These are phyloP conservation scores for Eutrema salsugineum DNA, from an alignment of 441 rosid genomes.

Conservation along the genomic window DNA sequence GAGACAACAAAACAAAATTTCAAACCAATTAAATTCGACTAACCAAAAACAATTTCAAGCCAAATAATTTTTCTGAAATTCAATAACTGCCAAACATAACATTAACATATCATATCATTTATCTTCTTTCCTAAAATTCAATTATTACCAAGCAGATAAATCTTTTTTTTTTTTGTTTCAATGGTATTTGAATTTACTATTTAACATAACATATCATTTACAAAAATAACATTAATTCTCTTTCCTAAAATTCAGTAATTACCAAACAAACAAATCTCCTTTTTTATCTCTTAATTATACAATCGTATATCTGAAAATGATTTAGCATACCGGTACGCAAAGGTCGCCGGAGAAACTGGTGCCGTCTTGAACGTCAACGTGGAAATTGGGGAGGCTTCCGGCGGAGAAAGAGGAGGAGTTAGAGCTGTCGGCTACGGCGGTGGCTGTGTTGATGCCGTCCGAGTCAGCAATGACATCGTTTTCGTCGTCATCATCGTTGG, in stretches of 20 bases:
- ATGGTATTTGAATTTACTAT: not conserved
- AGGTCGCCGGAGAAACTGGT: constrained; percentile 71
- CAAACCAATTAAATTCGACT: not conserved
- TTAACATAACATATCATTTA: constrained; percentile 24
- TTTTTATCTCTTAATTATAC: not conserved
- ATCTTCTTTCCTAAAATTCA: not conserved
- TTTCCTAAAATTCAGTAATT: not conserved
- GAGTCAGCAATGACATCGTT: constrained; percentile 42
- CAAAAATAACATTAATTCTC: too few species aligned
- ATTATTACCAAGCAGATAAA: not conserved
- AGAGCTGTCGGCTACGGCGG: constrained; percentile 56
- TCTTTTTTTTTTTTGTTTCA: not conserved
- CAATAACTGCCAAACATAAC: not conserved
- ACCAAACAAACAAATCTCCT: not conserved
- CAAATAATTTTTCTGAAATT: not conserved
- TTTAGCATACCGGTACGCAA: constrained; percentile 70
- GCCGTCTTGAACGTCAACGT: constrained; percentile 37
- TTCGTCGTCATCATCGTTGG: constrained; percentile 61
- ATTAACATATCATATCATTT: not conserved
- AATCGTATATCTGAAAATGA: not conserved
- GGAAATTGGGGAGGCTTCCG: not conserved
- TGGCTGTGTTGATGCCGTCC: constrained; percentile 28
- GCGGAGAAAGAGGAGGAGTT: constrained; percentile 37
- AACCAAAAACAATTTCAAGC: not conserved
- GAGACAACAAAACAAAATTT: not conserved